A percentile compares a stretch with the other conserved stretches of the same genome.
Conservation (phyloP, 2,329 filamentous ascomycete species). For the Scedosporium minutisporum region DNA sequence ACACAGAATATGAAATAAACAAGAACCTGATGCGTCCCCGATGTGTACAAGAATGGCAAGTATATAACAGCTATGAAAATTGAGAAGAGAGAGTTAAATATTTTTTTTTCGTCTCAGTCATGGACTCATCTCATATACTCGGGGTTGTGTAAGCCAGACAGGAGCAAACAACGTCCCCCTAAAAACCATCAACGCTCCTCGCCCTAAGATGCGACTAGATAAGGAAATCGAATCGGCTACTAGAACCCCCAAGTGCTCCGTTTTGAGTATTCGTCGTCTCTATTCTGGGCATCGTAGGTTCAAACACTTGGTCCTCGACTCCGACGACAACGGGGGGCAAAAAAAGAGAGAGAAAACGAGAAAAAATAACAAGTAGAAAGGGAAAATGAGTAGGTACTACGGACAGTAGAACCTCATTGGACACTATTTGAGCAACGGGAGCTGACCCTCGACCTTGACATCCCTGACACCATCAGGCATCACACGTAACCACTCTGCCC, state of each 20-base stretch:
- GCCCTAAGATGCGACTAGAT: too few relatives aligned
- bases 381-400: neutral
- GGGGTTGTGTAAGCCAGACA: neutral
- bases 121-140: conserved; percentile 3
- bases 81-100: conserved; percentile 2
- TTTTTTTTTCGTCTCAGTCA: neutral
- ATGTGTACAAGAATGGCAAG: neutral
- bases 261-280: too few relatives aligned
- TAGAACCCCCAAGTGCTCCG: too few relatives aligned
- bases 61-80: conserved; percentile 2
- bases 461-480: conserved; percentile 49
- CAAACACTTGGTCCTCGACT: too few relatives aligned
- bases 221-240: too few relatives aligned
- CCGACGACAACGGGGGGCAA: too few relatives aligned
- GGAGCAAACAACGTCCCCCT: neutral
- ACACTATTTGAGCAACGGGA: conserved; percentile 14
- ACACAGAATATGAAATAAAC: too few relatives aligned
- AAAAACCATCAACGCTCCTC: neutral
- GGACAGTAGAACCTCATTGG: neutral
- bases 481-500: conserved; percentile 48
- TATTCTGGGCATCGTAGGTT: too few relatives aligned
- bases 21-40: too few relatives aligned
- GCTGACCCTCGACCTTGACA: conserved; percentile 44
- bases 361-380: too few relatives aligned
- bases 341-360: too few relatives aligned